Percentiles rank a stretch among this genome's conserved stretches.
Conservation (phyloP, 306 rosid genomes). For the Malus fusca region DNA sequence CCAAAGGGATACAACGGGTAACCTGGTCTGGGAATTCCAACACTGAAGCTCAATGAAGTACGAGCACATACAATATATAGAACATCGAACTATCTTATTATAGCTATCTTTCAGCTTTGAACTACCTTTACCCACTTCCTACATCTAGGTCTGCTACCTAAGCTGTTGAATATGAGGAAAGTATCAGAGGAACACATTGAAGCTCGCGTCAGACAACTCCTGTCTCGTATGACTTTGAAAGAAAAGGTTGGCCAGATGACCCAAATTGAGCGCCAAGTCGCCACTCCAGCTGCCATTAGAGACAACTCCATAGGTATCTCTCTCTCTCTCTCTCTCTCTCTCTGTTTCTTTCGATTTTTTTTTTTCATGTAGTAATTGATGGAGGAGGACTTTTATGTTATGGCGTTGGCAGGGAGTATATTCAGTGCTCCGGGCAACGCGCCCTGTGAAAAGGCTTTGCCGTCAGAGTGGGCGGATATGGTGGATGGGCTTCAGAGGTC, state of each 20-base stretch:
- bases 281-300: conserved; percentile 31
- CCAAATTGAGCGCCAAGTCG: conserved; percentile 60
- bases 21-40: too few relatives aligned
- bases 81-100: too few relatives aligned
- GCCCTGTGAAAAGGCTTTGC: conserved; percentile 33
- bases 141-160: neutral
- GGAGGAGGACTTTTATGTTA: neutral
- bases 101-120: too few relatives aligned
- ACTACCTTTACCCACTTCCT: too few relatives aligned
- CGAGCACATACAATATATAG: too few relatives aligned
- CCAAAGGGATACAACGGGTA: too few relatives aligned
- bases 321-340: neutral
- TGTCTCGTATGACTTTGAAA: conserved; percentile 58
- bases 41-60: too few relatives aligned
- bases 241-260: conserved; percentile 78
- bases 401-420: conserved; percentile 33
- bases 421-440: conserved; percentile 47
- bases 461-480: conserved; percentile 60
- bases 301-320: conserved; percentile 43
- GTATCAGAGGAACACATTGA: conserved; percentile 28
- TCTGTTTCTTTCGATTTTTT: neutral
- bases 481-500: conserved; percentile 41
- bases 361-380: neutral
- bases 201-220: conserved; percentile 57
- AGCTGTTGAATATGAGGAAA: neutral